A percentile compares a stretch with the other conserved stretches of the same genome.
Evolutionary conservation across 2,329 filamentous ascomycete species (phyloP).

Genomic region (Diaporthe ilicicola): DNA sequence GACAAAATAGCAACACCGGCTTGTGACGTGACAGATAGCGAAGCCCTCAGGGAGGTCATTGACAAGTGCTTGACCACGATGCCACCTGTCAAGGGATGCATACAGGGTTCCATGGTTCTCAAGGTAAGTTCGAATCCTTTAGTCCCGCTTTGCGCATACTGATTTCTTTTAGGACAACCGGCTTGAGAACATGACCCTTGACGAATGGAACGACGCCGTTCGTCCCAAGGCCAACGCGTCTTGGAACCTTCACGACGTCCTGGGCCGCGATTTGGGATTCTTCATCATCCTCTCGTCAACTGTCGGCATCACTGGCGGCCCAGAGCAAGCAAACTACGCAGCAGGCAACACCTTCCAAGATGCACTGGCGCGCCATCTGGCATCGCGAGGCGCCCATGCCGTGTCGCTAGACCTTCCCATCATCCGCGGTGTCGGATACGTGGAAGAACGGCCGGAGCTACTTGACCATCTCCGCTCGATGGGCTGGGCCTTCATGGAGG

Average conservation of each 20-base stretch:
- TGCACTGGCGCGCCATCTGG: slow-evolving; percentile 36
- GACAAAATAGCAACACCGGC: slow-evolving; percentile 29
- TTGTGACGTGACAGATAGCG: slow-evolving; percentile 35
- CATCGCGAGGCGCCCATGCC: slow-evolving; percentile 36
- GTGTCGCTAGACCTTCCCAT: slow-evolving; percentile 37
- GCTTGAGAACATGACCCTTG: slow-evolving; percentile 32
- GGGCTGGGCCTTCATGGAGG: slow-evolving; percentile 32
- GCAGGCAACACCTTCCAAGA: slow-evolving; percentile 38
- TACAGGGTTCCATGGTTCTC: slow-evolving; percentile 37
- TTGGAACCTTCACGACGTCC: slow-evolving; percentile 13
- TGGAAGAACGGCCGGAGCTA: slow-evolving; percentile 37
- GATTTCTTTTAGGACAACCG: slow-evolving; percentile 30
- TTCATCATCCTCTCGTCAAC: slow-evolving; percentile 38
- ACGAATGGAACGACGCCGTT: slow-evolving; percentile 33
- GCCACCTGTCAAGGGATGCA: slow-evolving; percentile 33
- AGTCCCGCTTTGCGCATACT: background rate
- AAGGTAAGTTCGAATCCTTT: slow-evolving; percentile 28
- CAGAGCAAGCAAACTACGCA: slow-evolving; percentile 37
- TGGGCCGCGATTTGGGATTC: slow-evolving; percentile 28
- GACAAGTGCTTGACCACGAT: slow-evolving; percentile 23
- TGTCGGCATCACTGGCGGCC: slow-evolving; percentile 37
- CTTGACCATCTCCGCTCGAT: slow-evolving; percentile 35
- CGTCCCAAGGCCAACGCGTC: slow-evolving; percentile 24
- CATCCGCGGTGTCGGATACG: slow-evolving; percentile 31
- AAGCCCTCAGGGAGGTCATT: slow-evolving; percentile 16